Conservation (phyloP, 345 rosid genomes). For the Alliaria petiolata region DNA sequence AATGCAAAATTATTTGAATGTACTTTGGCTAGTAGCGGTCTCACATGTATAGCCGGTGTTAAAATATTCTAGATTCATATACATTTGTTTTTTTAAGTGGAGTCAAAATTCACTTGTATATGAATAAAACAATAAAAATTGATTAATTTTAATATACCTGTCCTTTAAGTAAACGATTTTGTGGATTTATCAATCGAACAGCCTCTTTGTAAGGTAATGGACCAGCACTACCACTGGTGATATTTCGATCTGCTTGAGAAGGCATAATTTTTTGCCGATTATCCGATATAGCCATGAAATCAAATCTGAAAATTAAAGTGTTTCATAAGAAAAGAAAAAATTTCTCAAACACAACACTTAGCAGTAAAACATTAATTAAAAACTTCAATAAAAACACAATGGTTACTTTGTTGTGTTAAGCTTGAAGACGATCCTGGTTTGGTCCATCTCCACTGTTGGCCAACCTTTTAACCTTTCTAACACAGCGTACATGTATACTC, state of each 20-base stretch:
- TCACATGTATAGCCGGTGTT: not conserved
- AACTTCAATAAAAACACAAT: not conserved
- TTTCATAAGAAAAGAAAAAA: not conserved
- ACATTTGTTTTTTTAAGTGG: too few species aligned
- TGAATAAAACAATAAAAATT: not conserved
- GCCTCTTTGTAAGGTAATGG: slow-evolving; percentile 77
- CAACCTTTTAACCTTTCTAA: slow-evolving; percentile 66
- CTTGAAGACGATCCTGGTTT: slow-evolving; percentile 78
- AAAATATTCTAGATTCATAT: not conserved
- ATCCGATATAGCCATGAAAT: slow-evolving; percentile 70
- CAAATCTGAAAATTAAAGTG: not conserved
- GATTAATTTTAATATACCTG: slow-evolving; percentile 42
- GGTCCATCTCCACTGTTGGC: slow-evolving; percentile 80
- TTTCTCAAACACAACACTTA: not conserved
- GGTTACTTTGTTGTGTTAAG: slow-evolving; percentile 50
- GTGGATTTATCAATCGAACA: slow-evolving; percentile 64
- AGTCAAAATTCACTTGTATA: not conserved
- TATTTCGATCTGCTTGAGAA: slow-evolving; percentile 33
- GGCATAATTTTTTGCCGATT: slow-evolving; percentile 70
- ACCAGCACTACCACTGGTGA: slow-evolving; percentile 12
- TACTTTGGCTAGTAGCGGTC: not conserved
- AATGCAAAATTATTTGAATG: not conserved
- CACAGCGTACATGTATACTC: slow-evolving; percentile 60
- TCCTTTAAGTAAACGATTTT: slow-evolving; percentile 43
- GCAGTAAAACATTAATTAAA: not conserved